Percentiles rank a stretch among this genome's conserved stretches.
These are phyloP conservation scores for Salvia hispanica DNA, from an alignment of 257 asterid species.

Conservation along the genomic window DNA sequence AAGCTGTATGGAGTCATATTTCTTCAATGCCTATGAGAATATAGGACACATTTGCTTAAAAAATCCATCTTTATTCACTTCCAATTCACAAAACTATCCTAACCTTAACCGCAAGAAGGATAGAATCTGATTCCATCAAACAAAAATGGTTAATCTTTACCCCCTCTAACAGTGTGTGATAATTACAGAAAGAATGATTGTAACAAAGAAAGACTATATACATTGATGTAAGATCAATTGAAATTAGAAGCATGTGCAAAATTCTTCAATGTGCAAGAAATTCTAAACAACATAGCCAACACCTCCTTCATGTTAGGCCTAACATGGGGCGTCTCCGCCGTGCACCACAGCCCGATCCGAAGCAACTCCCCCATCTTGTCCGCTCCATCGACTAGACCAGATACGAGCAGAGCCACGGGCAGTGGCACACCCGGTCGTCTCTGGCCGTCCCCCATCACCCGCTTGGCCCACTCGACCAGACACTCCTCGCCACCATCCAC, in stretches of 20 bases:
- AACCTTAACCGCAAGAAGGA: background rate
- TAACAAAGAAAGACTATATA: constrained; percentile 7
- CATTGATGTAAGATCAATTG: constrained; percentile 26
- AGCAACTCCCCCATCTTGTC: constrained; percentile 74
- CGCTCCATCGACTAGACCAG: constrained; percentile 73
- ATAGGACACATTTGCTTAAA: too few relatives aligned
- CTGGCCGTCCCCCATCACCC: constrained; percentile 73
- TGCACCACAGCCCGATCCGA: constrained; percentile 74
- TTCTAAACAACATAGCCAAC: constrained; percentile 64
- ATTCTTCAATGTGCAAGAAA: constrained; percentile 46
- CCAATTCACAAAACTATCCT: background rate
- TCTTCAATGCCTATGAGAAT: too few relatives aligned
- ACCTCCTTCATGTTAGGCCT: constrained; percentile 97
- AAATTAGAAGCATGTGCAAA: constrained; percentile 34
- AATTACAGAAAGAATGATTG: constrained; percentile 45
- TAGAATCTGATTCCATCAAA: constrained; percentile 10
- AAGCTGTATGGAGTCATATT: too few relatives aligned
- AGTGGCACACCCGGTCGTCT: background rate
- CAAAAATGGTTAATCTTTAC: constrained; percentile 24
- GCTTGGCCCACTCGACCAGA: constrained; percentile 81
- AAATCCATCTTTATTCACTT: constrained; percentile 10
- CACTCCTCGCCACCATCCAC: constrained; percentile 95
- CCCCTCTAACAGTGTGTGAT: constrained; percentile 27
- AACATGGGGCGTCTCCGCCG: constrained; percentile 62
- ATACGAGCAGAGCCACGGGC: constrained; percentile 62